Evolutionary conservation across 306 rosid species (phyloP), one percentile per base, ranked within the genome.

Genomic region (Gynostemma pentaphyllum): DNA sequence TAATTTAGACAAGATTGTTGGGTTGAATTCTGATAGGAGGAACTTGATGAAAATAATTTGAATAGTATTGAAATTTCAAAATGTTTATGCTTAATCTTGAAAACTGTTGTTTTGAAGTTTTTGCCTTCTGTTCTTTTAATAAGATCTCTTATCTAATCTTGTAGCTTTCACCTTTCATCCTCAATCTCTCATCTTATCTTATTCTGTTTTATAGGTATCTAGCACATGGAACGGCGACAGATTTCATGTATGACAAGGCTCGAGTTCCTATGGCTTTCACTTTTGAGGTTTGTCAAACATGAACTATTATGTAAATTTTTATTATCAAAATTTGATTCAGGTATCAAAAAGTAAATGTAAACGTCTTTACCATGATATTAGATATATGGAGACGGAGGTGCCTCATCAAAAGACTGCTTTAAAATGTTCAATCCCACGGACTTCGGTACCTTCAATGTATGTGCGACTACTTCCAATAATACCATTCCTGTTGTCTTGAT

Each of bases 201-300:
- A 37, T 66, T 15, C 49, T 34, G 70, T 69, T 62, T 30, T 69
- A 49, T 66, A 88, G 99, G 83, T 94, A 94, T 81, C 75, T 94
- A 72, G 99, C 97, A 14, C 99, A 94, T 55, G 99, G 99, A 67
- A 94, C 99, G 22, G 95, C 97, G 67, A 94, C 97, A 16, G 99
- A 94, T 84, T 94, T 70, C 81, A 88, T 88, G 95, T 86, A 78
- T 64, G 99, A 94, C 72, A 72, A 86, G 64, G 86, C 68, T 67
- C 81, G 74, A 82, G 85, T 86, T 67, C 97, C 99, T 37, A 75
- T 94, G 99, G 83, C 99, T 14, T 88, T 88, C 83, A 94, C 99
- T 61, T 94, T 94, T 70, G 99, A 94, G 99, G 99, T 94, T 71
- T 76, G 87, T 70, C 68, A 28, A 52, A 54, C 44, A 4, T 30